Percentiles rank a stretch among this genome's conserved stretches.
phyloP scores from a whole-genome alignment of 345 rosid genomes.

The Sonneratia alba region DNA sequence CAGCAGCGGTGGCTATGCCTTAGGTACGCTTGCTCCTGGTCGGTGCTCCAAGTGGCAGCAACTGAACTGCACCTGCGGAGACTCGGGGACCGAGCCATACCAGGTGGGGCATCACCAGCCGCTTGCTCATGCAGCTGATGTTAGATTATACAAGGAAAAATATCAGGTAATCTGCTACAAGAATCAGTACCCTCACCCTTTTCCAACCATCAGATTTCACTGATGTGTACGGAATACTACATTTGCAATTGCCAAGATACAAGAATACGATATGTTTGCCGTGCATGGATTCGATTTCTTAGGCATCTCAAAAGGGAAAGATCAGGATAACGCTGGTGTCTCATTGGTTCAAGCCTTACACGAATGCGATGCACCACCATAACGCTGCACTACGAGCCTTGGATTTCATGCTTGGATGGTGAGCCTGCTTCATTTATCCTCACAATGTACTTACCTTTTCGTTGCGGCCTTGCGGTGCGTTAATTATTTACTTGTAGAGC shows the following conservation, averaged over 20 bases:
- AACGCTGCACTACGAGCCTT: conserved; percentile 8
- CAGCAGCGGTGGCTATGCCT: conserved; percentile 15
- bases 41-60: conserved; percentile 30
- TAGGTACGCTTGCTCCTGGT: conserved; percentile 14
- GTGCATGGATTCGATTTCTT: not conserved
- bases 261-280: too few relatives aligned
- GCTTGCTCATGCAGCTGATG: conserved; percentile 38
- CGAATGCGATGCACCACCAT: conserved; percentile 1
- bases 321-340: conserved; percentile 5
- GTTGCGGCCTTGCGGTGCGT: too few relatives aligned
- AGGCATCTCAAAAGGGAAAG: conserved; percentile 15
- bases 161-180: conserved; percentile 16
- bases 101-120: conserved; percentile 25
- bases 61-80: conserved; percentile 21
- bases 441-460: too few relatives aligned
- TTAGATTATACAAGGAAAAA: conserved; percentile 18
- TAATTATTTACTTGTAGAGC: too few relatives aligned
- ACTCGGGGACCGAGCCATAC: conserved; percentile 40
- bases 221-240: too few relatives aligned
- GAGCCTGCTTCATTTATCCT: not conserved
- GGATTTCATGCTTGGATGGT: conserved; percentile 14
- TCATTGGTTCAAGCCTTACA: conserved; percentile 11
- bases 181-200: too few relatives aligned
- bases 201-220: too few relatives aligned
- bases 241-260: too few relatives aligned